These are phyloP conservation scores for Daedaleopsis sinensis DNA, from an alignment of 768 basidiomycete species.

Conservation along the genomic window DNA sequence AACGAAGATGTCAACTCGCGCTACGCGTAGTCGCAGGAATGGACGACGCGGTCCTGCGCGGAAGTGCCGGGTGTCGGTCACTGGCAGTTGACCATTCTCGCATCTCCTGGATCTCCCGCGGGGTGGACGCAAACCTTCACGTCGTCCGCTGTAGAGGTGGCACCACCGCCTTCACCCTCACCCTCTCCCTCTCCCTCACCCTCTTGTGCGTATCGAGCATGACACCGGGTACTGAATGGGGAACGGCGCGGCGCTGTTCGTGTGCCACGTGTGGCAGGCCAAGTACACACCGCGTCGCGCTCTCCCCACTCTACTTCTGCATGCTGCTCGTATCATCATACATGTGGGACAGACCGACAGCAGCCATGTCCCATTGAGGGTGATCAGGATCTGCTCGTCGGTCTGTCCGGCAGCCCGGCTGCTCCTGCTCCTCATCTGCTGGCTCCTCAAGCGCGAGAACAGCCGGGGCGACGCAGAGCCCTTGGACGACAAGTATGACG, in stretches of 20 bases:
- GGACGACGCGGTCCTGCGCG: no score
- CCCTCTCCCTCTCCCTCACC: no score
- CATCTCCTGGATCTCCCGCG: no score
- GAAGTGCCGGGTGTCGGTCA: no score
- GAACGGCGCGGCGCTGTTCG: constrained; percentile 73
- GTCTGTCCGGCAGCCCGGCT: constrained; percentile 56
- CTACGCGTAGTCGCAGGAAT: no score
- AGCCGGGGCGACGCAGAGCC: constrained; percentile 61
- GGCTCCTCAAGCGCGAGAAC: constrained; percentile 61
- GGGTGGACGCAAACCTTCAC: no score
- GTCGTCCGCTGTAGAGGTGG: no score
- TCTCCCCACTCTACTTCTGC: not conserved
- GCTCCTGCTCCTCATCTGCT: constrained; percentile 52
- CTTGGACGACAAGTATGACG: constrained; percentile 54
- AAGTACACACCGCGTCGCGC: constrained; percentile 65
- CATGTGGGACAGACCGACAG: constrained; percentile 34
- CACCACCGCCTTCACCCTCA: constrained; percentile 61
- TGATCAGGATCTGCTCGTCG: constrained; percentile 68
- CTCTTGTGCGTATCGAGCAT: constrained; percentile 68
- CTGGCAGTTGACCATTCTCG: no score
- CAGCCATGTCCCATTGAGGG: constrained; percentile 75
- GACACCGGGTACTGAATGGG: constrained; percentile 72
- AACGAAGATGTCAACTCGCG: no score
- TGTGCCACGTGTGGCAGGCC: constrained; percentile 77
- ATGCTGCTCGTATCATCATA: not conserved